Conservation (phyloP, 176 grass and related monocot genomes). For the Echinochloa phyllopogon region DNA sequence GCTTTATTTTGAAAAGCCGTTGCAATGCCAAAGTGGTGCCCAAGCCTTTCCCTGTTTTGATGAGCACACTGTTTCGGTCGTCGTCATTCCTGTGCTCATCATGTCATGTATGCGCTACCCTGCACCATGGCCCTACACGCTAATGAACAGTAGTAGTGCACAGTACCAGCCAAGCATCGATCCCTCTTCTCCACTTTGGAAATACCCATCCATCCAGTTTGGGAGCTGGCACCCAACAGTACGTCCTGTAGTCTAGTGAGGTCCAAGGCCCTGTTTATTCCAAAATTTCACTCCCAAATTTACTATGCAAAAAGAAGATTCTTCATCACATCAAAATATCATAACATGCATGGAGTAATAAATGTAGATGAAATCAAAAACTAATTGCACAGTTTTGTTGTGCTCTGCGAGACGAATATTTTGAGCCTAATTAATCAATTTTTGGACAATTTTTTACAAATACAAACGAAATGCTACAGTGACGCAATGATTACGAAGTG, state of each 20-base stretch:
- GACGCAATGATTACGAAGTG: no score
- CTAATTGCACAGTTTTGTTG: no score
- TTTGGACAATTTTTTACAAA: no score
- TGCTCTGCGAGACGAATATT: no score
- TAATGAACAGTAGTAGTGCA: neutral
- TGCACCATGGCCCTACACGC: neutral
- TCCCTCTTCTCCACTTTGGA: neutral
- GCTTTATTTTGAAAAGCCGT: neutral
- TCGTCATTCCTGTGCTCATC: neutral
- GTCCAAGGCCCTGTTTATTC: no score
- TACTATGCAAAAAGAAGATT: no score
- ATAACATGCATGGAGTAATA: no score
- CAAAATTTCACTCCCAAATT: no score
- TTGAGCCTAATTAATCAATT: no score
- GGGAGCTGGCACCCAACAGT: neutral
- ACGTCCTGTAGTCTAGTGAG: conserved; percentile 6
- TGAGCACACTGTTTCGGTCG: neutral
- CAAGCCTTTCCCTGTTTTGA: neutral
- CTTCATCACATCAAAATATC: no score
- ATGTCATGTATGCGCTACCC: neutral
- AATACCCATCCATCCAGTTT: neutral
- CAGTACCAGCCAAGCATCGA: neutral
- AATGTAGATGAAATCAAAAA: no score
- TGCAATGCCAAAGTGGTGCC: neutral
- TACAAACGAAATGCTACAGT: no score